A percentile compares a stretch with the other conserved stretches of the same genome.
phyloP scores from a whole-genome alignment of 352 stramenopile genomes.

The Globisporangium canariense region DNA sequence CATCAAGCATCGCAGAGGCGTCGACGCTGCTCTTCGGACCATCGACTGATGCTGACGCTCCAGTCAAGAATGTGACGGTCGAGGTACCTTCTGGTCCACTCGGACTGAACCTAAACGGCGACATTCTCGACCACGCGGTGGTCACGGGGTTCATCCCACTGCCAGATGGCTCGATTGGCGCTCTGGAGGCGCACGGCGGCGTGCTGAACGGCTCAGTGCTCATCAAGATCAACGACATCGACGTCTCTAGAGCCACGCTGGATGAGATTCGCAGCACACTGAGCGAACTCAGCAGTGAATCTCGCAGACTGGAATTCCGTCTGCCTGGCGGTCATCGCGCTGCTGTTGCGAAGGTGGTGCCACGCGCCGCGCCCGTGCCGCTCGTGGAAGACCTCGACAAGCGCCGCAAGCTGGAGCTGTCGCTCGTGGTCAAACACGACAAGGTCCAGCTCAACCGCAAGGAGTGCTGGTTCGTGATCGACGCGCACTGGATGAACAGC shows the following conservation, averaged over 20 bases:
- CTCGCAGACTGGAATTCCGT: constrained; percentile 44
- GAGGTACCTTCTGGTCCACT: constrained; percentile 50
- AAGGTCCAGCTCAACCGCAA: constrained; percentile 46
- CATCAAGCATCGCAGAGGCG: constrained; percentile 2
- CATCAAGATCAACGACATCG: constrained; percentile 58
- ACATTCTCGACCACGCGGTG: constrained; percentile 30
- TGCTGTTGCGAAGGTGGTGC: constrained; percentile 9
- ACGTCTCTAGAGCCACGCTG: constrained; percentile 44
- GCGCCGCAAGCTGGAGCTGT: constrained; percentile 55
- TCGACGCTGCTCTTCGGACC: constrained; percentile 16
- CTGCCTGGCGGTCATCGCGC: constrained; percentile 23
- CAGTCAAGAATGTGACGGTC: constrained; percentile 35
- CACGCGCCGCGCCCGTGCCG: constrained; percentile 21
- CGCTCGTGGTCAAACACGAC: constrained; percentile 56
- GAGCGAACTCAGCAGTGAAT: constrained; percentile 24
- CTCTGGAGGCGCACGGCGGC: constrained; percentile 38
- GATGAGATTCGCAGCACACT: constrained; percentile 44
- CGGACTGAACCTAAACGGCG: constrained; percentile 52
- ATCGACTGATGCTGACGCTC: constrained; percentile 13
- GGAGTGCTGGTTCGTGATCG: constrained; percentile 72
- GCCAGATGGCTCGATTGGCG: constrained; percentile 41
- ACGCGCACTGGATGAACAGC: constrained; percentile 58
- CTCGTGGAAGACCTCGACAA: constrained; percentile 48
- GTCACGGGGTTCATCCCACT: constrained; percentile 64
- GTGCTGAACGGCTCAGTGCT: constrained; percentile 42